Base-by-base conservation (phyloP, 2,329 filamentous ascomycete genomes). In the Apiospora arundinis region DNA sequence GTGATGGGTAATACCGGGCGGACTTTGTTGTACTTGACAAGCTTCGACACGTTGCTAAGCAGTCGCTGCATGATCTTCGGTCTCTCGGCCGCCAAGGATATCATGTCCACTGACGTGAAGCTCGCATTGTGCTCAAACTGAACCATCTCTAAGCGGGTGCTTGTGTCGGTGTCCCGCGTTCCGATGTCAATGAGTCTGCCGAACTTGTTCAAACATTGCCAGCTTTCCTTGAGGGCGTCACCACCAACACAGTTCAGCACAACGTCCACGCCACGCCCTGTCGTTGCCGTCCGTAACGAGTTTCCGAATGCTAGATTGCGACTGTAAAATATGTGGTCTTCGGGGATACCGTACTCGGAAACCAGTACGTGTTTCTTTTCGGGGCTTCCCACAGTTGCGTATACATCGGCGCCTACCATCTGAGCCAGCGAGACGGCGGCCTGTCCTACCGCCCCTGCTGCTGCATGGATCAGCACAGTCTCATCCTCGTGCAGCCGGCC, bases 101-200 rank as follows among this genome's bases (percentile, higher is more conserved):
- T 82, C 67, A 86, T 77, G 70, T 87, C 85, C 0, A 87, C 81
- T 0, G 85, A 83, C 72, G 82, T 80, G 73, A 85, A 86, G 56
- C 82, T 84, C 28, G 82, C 81, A 72, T 86, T 87, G 73, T 79
- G 81, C 48, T 85, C 83, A 66, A 86, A 84, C n/a, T 83, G 82
- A n/a, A 80, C 75, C 82, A 89, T 85, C 60, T 88, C 85, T 0
- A 89, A 77, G 1, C 80, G 82, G 69, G 73, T 77, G 12, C 74
- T 73, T 70, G 71, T 73, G 32, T 56, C 48, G 1, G 73, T 68
- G 52, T 79, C 76, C 9, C 73, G 76, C 18, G 75, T 74, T 12
- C 78, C 74, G 70, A 80, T 75, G 68, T 80, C 76, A 21, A 80
- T 71, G 42, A 79, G 71, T 14, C 78, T 76, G 8, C 79, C 78